Base-by-base conservation (phyloP, 2,329 filamentous ascomycete species). In the Paradendryphiella salina region DNA sequence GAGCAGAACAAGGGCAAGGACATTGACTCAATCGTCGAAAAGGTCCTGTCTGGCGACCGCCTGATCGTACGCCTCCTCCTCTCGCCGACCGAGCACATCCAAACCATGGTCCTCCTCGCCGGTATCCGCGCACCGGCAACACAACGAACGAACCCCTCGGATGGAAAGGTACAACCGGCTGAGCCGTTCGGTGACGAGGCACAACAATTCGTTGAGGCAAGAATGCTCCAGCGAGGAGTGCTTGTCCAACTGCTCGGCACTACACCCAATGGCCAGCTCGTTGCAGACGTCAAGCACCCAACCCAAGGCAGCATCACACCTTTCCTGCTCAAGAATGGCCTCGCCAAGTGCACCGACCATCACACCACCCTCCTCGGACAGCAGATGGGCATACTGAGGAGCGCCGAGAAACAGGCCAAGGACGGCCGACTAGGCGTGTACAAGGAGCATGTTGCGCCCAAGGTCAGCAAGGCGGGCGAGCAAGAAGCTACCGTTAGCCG, bases 111-210 rank as follows among this genome's bases (percentile, higher is more conserved):
- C 28, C 84, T 96, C 18, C 76, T 97, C 67, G 94, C 93, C 55
- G 94, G 94, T 63, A 85, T 99, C 63, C 87, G 92, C 61, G 85
- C 91, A 11, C 94, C 94, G 11, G 82, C 91, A n/a, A 96, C 93
- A 2, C 92, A 93, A 74, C 85, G 94, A 57, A 86, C 85, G 20
- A 88, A 90, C 64, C 82, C 85, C 35, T 86, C 88, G 0, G 90
- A 89, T 40, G 89, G 90, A 57, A 84, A 88, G 65, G 87, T 88
- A 44, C 89, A 95, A 68, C 82, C 90, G 14, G 93, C 88, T 0
- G 94, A 99, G 75, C 89, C 94, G 56, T 90, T 85, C 57, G 94
- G 92, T 60, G 90, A 94, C 55, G 92, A 96, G 71, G 89, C 94
- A 50, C 88, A 90, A 59, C 81, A 84, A 57, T 99, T 93, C 68